These are phyloP conservation scores for Pinus taeda DNA, from an alignment of 75 land plant genomes.

Conservation along the genomic window DNA sequence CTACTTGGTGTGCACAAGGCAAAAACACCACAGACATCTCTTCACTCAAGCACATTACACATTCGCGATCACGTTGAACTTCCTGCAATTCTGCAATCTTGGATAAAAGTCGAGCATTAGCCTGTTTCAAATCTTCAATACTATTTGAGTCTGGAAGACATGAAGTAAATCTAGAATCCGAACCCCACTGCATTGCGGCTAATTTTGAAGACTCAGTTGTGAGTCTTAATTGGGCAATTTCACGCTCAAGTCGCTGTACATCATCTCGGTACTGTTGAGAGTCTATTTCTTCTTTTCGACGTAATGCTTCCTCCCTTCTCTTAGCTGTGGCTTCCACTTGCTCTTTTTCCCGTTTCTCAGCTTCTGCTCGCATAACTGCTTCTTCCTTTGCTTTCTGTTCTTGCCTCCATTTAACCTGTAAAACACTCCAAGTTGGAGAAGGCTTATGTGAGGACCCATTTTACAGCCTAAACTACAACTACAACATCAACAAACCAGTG, in stretches of 20 bases:
- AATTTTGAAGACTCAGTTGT: slow-evolving; percentile 63
- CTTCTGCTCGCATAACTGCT: slow-evolving; percentile 42
- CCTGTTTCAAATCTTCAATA: slow-evolving; percentile 11
- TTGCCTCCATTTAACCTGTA: slow-evolving; percentile 69
- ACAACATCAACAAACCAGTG: background rate
- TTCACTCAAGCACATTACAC: slow-evolving; percentile 96
- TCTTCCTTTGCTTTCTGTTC: slow-evolving; percentile 79
- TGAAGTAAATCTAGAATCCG: slow-evolving; percentile 30
- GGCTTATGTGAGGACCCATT: background rate
- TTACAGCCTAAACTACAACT: background rate
- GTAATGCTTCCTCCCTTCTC: slow-evolving; percentile 52
- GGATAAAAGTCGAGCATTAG: slow-evolving; percentile 15
- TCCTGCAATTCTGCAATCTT: slow-evolving; percentile 38
- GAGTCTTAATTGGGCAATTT: slow-evolving; percentile 60
- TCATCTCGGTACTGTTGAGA: slow-evolving; percentile 57
- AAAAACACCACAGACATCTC: slow-evolving; percentile 97
- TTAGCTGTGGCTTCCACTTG: slow-evolving; percentile 63
- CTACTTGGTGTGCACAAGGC: slow-evolving; percentile 96
- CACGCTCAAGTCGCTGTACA: slow-evolving; percentile 60
- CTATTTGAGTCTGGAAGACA: slow-evolving; percentile 13
- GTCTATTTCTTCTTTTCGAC: slow-evolving; percentile 60
- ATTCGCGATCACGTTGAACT: slow-evolving; percentile 79
- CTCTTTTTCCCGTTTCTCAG: slow-evolving; percentile 62
- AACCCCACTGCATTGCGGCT: slow-evolving; percentile 54
- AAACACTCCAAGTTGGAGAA: slow-evolving; percentile 1